Evolutionary conservation across 768 basidiomycete genomes (phyloP).

Genomic region (Butyriboletus loyo): DNA sequence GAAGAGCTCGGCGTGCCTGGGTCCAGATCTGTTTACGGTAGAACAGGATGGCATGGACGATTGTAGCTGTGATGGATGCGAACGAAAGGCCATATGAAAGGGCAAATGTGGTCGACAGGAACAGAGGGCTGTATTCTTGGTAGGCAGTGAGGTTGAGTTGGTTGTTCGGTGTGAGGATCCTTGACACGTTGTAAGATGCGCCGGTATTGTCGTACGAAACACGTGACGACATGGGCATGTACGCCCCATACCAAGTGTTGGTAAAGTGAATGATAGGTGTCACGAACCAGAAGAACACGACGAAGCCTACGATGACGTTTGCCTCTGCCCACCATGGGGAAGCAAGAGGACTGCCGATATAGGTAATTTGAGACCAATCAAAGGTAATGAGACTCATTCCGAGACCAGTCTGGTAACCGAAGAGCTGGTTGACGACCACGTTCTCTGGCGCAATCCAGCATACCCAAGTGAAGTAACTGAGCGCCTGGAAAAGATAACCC

Average conservation of each 20-base stretch:
- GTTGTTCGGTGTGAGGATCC: slow-evolving; percentile 33
- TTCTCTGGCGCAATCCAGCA: slow-evolving; percentile 74
- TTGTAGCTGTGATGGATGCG: slow-evolving; percentile 39
- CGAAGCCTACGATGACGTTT: slow-evolving; percentile 38
- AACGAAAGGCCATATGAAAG: slow-evolving; percentile 50
- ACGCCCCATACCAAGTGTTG: slow-evolving; percentile 39
- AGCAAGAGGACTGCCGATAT: slow-evolving; percentile 39
- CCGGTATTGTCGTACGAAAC: slow-evolving; percentile 45
- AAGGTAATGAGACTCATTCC: slow-evolving; percentile 78
- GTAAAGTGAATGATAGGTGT: slow-evolving; percentile 30
- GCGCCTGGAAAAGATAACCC: slow-evolving; percentile 69
- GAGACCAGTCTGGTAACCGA: slow-evolving; percentile 55
- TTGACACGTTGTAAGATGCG: slow-evolving; percentile 37
- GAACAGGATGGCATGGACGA: slow-evolving; percentile 45
- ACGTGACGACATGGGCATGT: slow-evolving; percentile 40
- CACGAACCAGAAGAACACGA: slow-evolving; percentile 34
- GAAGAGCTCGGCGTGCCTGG: slow-evolving; percentile 48
- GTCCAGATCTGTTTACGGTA: slow-evolving; percentile 57
- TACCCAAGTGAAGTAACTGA: slow-evolving; percentile 58
- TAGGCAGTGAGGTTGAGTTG: slow-evolving; percentile 35
- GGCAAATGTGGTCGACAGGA: slow-evolving; percentile 49
- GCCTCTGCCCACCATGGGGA: slow-evolving; percentile 38
- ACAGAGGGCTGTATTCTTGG: slow-evolving; percentile 38
- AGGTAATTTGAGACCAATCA: slow-evolving; percentile 79
- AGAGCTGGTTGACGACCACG: slow-evolving; percentile 68